Base-by-base conservation (phyloP, 208 protist genomes). In the Trypanosoma scelopori region DNA sequence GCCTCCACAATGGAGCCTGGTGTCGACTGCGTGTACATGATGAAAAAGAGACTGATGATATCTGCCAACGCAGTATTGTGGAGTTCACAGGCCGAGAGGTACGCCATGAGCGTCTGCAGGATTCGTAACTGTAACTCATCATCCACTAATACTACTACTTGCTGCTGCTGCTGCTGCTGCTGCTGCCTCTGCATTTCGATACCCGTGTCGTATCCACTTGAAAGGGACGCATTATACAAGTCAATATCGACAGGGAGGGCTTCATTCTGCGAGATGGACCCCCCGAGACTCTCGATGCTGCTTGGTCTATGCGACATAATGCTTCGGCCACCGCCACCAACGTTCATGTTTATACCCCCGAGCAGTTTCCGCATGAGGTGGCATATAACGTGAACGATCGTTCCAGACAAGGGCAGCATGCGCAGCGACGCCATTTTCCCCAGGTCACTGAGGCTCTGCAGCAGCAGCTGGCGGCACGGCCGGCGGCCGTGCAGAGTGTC, bases 371-470 rank as follows among this genome's bases (percentile, higher is more conserved):
- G 74, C 16, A 85, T 72, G 11, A 87, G 72, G 37, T 85, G 67
- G 28, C 84, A 83, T 41, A 83, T 72, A 16, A 80, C 55, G 46
- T 74, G 70, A 12, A 79, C 66, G 1, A 85, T 74, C 30, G 46
- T 66, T 48, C 59, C 20, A 9, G 76, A 79, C 49, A 88, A 69
- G 13, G 87, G 82, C 53, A 93, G 28, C 7, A 93, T 45, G 18
- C 71, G 66, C 35, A 93, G 73, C n/a, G 84, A 82, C 12, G 78
- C 75, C 37, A 93, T 79, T 51, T 87, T 88, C 9, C 77, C 77
- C 11, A 93, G 41, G 53, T 93, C 80, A n/a, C 70, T 71, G 39
- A 93, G 70, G 23, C 69, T 86, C 65, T 82, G 84, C 20, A 88
- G 64, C 23, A 93, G 65, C 23, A 93, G 50, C 13, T 28, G 3